Percentiles rank a stretch among this genome's conserved stretches.
Evolutionary conservation across 2,329 filamentous ascomycete genomes (phyloP).

Genomic region (Mollisiaceae sp.): DNA sequence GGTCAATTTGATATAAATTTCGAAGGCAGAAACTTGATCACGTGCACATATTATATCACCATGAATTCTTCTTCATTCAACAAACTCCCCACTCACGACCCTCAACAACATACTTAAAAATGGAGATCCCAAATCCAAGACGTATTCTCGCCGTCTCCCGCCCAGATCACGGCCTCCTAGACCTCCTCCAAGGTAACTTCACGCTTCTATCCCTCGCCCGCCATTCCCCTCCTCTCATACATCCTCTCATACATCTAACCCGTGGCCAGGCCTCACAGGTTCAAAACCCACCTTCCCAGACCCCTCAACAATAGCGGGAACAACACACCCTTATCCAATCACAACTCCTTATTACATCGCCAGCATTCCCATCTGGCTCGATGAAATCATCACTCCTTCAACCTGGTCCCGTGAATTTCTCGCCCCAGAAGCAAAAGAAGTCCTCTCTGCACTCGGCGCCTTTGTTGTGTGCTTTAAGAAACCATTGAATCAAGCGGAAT

Average conservation of each 20-base stretch:
- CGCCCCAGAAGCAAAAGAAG: constrained; percentile 64
- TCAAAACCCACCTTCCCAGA: constrained; percentile 45
- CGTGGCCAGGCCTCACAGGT: constrained; percentile 58
- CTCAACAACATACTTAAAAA: constrained; percentile 25
- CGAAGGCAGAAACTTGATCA: constrained; percentile 1
- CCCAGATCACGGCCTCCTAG: constrained; percentile 50
- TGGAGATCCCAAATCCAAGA: constrained; percentile 55
- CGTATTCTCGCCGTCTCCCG: constrained; percentile 60
- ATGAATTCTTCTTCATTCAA: background rate
- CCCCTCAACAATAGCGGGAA: constrained; percentile 53
- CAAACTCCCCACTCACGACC: background rate
- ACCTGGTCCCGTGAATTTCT: constrained; percentile 64
- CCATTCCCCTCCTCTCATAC: too few relatives aligned
- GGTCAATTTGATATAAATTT: background rate
- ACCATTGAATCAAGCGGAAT: constrained; percentile 38
- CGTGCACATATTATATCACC: constrained; percentile 4
- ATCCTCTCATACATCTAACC: constrained; percentile 23
- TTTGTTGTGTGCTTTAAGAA: constrained; percentile 60
- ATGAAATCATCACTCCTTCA: constrained; percentile 52
- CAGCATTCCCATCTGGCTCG: constrained; percentile 69
- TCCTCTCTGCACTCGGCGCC: constrained; percentile 64
- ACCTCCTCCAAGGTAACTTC: constrained; percentile 59
- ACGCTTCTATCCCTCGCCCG: background rate
- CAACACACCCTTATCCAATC: constrained; percentile 60
- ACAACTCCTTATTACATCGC: constrained; percentile 66